phyloP scores from a whole-genome alignment of 2,329 filamentous ascomycete species.

The Elsinoe perseae region DNA sequence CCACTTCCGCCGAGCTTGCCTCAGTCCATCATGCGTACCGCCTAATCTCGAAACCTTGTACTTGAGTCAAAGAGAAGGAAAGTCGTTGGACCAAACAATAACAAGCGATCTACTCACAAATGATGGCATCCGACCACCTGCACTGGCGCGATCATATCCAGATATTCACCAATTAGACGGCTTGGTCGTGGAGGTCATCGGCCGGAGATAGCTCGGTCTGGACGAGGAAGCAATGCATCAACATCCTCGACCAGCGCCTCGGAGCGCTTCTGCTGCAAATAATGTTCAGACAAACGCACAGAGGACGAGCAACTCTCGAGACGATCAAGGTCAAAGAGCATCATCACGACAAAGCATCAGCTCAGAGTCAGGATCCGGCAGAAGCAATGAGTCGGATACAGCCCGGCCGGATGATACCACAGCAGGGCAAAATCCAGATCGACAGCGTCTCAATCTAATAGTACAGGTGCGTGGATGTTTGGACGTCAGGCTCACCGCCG shows the following conservation, averaged over 20 bases:
- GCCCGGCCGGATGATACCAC: constrained; percentile 18
- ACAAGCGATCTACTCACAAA: background rate
- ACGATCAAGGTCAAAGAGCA: constrained; percentile 46
- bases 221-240: constrained; percentile 66
- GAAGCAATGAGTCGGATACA: constrained; percentile 17
- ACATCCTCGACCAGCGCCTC: constrained; percentile 67
- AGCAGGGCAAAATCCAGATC: constrained; percentile 54
- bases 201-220: constrained; percentile 6
- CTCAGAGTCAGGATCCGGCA: constrained; percentile 21
- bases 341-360: constrained; percentile 36
- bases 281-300: constrained; percentile 64
- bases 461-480: constrained; percentile 62
- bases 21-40: constrained; percentile 14
- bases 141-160: constrained; percentile 13
- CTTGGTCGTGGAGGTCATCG: background rate
- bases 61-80: constrained; percentile 5
- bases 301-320: constrained; percentile 65
- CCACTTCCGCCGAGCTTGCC: constrained; percentile 4
- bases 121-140: constrained; percentile 13
- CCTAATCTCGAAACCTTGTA: constrained; percentile 10
- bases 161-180: constrained; percentile 1
- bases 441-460: constrained; percentile 84
- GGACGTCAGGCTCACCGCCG: too few relatives aligned
- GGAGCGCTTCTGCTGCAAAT: constrained; percentile 63
- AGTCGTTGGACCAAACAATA: background rate